Evolutionary conservation across 257 asterid genomes (phyloP), one percentile per base, ranked within the genome.

Genomic region (Plantago elongata): DNA sequence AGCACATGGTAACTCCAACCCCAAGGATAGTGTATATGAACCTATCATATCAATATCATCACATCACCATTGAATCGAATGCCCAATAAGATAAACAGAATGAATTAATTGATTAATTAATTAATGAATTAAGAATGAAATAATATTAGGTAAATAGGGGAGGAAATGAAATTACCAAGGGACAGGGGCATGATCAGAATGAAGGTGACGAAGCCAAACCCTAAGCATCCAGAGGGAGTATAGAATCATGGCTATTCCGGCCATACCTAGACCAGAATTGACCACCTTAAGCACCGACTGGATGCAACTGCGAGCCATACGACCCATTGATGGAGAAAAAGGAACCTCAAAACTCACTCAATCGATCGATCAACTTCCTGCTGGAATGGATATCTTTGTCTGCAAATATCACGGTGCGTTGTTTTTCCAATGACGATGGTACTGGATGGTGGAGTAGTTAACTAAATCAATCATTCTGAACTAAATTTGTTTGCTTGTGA

Each of bases 201-300:
- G 74, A 64, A 77, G 64, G 30, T 83, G 79, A 64, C 79, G 86
- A 62, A 71, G 78, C 96, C 95, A 88, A 65, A 62, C 82, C 66
- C 87, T 79, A 27, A 91, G 76, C 98, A 91, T 91, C 98, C 96
- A 91, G 18, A 91, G 77, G 14, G 93, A 71, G 74, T 91, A 91
- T 70, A 91, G 45, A 46, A 83, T 78, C 88, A 88, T 76, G 47
- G 92, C 89, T 14, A 91, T 74, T 3, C 95, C 96, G 54, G 60
- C 84, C 92, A 91, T 81, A 54, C 95, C 95, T 61, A 91, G 77
- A 48, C 78, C 74, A 0, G 92, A 83, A 72, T 91, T 91, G 69
- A 84, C 82, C 51, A 89, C 52, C 64, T 90, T 90, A 56, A 90
- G 89, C 64, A 83, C 18, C 58, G 90, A 83, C 55, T 87, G 96